These are phyloP conservation scores for Auriscalpium vulgare DNA, from an alignment of 768 basidiomycete genomes.

Conservation along the genomic window DNA sequence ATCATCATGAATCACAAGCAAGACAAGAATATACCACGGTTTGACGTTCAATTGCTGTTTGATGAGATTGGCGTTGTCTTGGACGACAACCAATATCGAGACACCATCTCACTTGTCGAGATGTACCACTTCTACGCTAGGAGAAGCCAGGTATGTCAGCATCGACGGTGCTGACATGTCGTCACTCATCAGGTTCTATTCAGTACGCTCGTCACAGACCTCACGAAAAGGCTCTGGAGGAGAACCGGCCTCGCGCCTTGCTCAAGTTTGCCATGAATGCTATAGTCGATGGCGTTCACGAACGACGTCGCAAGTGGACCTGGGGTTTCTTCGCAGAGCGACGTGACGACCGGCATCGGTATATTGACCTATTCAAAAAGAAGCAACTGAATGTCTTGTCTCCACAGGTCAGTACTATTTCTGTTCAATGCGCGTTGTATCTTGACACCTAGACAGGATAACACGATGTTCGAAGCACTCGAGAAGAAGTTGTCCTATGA, in stretches of 20 bases:
- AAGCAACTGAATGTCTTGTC: slow-evolving; percentile 48
- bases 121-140: slow-evolving; percentile 95
- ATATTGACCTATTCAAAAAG: slow-evolving; percentile 80
- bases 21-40: slow-evolving; percentile 68
- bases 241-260: slow-evolving; percentile 58
- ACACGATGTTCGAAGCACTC: slow-evolving; percentile 45
- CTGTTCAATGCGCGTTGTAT: background rate
- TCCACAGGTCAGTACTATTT: slow-evolving; percentile 39
- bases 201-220: slow-evolving; percentile 85
- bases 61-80: slow-evolving; percentile 89
- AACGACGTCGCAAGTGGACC: slow-evolving; percentile 79
- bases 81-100: slow-evolving; percentile 91
- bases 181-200: slow-evolving; percentile 6
- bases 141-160: slow-evolving; percentile 52
- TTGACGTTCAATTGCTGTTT: slow-evolving; percentile 82
- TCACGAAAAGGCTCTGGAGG: slow-evolving; percentile 44
- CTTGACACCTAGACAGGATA: slow-evolving; percentile 33
- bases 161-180: slow-evolving; percentile 11
- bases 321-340: slow-evolving; percentile 88
- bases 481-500: slow-evolving; percentile 86
- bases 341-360: slow-evolving; percentile 77
- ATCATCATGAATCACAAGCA: slow-evolving; percentile 76
- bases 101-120: slow-evolving; percentile 86
- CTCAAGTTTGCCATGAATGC: slow-evolving; percentile 74
- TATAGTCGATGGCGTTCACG: slow-evolving; percentile 75